Conservation (phyloP, 805 yeast species). For the Lachancea meyersii region DNA sequence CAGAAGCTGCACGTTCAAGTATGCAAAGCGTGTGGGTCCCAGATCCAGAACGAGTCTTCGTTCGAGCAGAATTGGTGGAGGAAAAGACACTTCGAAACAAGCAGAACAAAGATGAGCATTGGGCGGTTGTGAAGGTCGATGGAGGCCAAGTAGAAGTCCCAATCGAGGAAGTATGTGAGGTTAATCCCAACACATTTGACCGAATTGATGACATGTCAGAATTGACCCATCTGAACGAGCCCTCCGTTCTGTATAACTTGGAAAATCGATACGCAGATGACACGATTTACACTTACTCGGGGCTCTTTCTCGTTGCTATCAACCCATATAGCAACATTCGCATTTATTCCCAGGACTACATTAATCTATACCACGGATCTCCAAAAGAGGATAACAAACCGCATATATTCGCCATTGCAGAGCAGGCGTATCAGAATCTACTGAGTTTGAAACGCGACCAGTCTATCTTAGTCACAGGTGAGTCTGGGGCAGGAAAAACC, state of each 20-base stretch:
- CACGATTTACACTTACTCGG: slow-evolving; percentile 87
- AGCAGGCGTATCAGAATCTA: slow-evolving; percentile 74
- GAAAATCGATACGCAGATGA: slow-evolving; percentile 71
- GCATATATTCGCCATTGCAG: slow-evolving; percentile 87
- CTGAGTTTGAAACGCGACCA: slow-evolving; percentile 68
- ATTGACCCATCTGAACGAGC: slow-evolving; percentile 87
- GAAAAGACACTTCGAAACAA: slow-evolving; percentile 17
- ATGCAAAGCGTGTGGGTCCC: slow-evolving; percentile 29
- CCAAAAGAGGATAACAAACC: slow-evolving; percentile 54
- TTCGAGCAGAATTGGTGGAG: slow-evolving; percentile 23
- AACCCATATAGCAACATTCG: slow-evolving; percentile 80
- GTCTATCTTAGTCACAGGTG: slow-evolving; percentile 95
- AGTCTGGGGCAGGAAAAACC: slow-evolving; percentile 98
- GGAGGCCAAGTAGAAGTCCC: slow-evolving; percentile 16
- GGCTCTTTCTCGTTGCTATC: slow-evolving; percentile 88
- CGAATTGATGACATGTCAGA: slow-evolving; percentile 94
- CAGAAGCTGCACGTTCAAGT: not conserved
- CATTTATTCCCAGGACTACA: slow-evolving; percentile 57
- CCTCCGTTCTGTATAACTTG: slow-evolving; percentile 86
- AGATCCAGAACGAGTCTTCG: slow-evolving; percentile 24
- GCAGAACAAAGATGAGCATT: slow-evolving; percentile 17
- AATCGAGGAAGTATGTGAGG: slow-evolving; percentile 37
- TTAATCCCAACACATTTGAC: slow-evolving; percentile 87
- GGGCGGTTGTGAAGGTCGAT: slow-evolving; percentile 16
- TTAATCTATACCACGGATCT: slow-evolving; percentile 49